These are phyloP conservation scores for Taiozyma sp. DNA, from an alignment of 1,139 yeast species.

Conservation along the genomic window DNA sequence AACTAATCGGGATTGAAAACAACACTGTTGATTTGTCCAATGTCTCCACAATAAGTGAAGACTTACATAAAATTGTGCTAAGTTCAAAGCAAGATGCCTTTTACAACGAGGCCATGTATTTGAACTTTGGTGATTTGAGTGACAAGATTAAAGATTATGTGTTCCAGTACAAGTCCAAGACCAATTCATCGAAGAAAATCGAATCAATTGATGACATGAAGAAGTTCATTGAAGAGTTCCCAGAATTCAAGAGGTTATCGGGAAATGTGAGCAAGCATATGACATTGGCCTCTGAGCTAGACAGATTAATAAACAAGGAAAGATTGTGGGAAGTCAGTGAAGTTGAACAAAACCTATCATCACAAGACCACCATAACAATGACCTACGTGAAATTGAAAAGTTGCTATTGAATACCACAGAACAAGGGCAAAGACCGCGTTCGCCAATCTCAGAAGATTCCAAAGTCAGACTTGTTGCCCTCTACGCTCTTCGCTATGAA, in stretches of 20 bases:
- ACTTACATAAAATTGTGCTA: conserved; percentile 54
- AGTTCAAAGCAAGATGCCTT: conserved; percentile 70
- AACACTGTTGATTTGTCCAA: conserved; percentile 67
- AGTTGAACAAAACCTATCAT: conserved; percentile 77
- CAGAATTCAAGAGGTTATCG: conserved; percentile 84
- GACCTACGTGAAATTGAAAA: conserved; percentile 44
- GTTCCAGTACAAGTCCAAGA: conserved; percentile 71
- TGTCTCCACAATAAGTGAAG: conserved; percentile 33
- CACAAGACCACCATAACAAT: conserved; percentile 51
- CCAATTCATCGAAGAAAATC: conserved; percentile 66
- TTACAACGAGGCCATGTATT: conserved; percentile 72
- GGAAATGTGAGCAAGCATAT: conserved; percentile 93
- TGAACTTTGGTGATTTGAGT: conserved; percentile 92
- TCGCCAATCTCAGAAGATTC: conserved; percentile 33
- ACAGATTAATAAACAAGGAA: conserved; percentile 52
- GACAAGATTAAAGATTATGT: conserved; percentile 85
- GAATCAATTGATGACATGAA: conserved; percentile 85
- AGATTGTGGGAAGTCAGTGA: conserved; percentile 85
- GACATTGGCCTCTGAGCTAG: conserved; percentile 81
- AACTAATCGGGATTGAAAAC: conserved; percentile 72
- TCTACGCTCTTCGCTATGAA: conserved; percentile 70
- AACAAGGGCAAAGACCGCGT: conserved; percentile 11
- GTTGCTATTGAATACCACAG: conserved; percentile 30
- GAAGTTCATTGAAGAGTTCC: conserved; percentile 83
- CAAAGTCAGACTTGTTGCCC: conserved; percentile 57